Evolutionary conservation across 2,329 filamentous ascomycete species (phyloP).

Genomic region (Colletotrichum spaethianum): DNA sequence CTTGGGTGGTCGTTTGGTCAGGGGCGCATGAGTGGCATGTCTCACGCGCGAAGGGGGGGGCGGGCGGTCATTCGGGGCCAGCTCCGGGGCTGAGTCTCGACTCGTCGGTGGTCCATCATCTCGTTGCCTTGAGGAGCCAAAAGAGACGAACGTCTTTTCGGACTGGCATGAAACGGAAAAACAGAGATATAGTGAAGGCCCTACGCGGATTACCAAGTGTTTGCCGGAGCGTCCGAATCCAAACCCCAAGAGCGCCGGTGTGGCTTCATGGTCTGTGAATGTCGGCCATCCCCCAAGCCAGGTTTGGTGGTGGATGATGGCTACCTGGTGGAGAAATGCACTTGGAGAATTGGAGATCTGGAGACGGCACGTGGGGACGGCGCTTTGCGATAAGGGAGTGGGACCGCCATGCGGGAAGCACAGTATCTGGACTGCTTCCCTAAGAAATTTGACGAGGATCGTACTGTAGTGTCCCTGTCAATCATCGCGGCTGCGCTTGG

Average conservation of each 20-base stretch:
- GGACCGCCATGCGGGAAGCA: neutral
- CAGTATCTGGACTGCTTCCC: too few species aligned
- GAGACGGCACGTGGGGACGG: neutral
- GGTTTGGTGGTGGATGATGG: neutral
- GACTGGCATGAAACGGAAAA: conserved; percentile 20
- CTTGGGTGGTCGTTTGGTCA: conserved; percentile 35
- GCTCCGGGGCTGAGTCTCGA: conserved; percentile 37
- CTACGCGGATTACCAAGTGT: neutral
- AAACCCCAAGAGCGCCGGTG: neutral
- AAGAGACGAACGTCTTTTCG: neutral
- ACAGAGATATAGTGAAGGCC: neutral
- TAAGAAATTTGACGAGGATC: neutral
- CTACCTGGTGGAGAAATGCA: neutral
- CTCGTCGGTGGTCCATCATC: conserved; percentile 13
- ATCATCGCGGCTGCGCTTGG: conserved; percentile 35
- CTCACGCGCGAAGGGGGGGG: conserved; percentile 26
- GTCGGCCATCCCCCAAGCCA: neutral
- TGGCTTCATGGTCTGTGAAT: neutral
- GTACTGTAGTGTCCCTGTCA: neutral
- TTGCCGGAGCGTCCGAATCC: neutral
- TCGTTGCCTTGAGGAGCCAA: neutral
- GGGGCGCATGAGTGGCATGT: conserved; percentile 41
- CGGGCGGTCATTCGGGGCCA: conserved; percentile 39
- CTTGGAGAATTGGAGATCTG: conserved; percentile 2
- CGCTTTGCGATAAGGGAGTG: conserved; percentile 1